Evolutionary conservation across 2,329 filamentous ascomycete genomes (phyloP), one percentile per base, ranked within the genome.

Genomic region (Hypomyces rosellus): DNA sequence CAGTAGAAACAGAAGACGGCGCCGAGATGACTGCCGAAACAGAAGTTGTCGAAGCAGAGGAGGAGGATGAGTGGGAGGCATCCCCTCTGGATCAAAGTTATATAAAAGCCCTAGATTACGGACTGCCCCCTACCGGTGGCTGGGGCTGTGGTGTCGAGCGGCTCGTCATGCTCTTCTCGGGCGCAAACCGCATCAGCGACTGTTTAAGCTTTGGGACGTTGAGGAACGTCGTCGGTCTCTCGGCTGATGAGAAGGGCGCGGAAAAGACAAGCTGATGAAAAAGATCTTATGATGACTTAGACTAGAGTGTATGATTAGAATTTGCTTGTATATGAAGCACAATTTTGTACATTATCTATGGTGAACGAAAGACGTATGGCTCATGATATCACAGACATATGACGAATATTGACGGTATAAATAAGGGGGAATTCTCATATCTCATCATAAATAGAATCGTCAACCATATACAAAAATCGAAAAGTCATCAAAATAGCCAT

Each of bases 101-200:
- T 62, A 72, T 96, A 43, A 80, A 85, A 58, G 89, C 88, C 4
- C 69, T 99, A 46, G 89, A 95, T 65, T 89, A 88, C 71, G 93
- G 89, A 0, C 72, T 99, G 53, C 93, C 93, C n/a, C 89, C 93
- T 0, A 99, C 93, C 0, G 93, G 92, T 0, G 93, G 93, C 4
- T 99, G 93, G 93, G 93, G 93, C 1, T 95, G 90, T 61, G 93
- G 93, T 1, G 74, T 99, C 39, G 93, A 99, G 69, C 77, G 93
- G 48, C 73, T 99, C 47, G 86, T 89, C 36, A 99, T 99, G 93
- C 71, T 96, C 45, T 88, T 97, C 61, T 82, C 86, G 1, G 90
- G 88, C 0, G 77, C 82, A 34, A 81, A 81, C 64, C 80, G 86
- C 59, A 96, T 99, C 61, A 82, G 81, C 37, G 91, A 97, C 68